Percentiles rank a stretch among this genome's conserved stretches.
Evolutionary conservation across 2,329 filamentous ascomycete species (phyloP).

Genomic region (Phyllosticta paracitricarpa): DNA sequence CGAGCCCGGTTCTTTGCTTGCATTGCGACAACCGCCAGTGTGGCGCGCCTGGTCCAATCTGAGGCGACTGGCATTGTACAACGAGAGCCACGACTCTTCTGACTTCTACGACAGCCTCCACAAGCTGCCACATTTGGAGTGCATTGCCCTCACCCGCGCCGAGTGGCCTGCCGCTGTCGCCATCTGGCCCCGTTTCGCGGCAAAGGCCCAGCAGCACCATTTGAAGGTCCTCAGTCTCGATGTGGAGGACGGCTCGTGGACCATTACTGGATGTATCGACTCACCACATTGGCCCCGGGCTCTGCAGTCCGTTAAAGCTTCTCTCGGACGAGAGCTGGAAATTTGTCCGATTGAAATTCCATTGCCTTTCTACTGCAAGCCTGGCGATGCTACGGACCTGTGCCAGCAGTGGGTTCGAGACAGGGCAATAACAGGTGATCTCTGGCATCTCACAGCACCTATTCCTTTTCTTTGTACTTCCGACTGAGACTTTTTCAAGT

Average conservation of each 20-base stretch:
- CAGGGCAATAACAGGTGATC: constrained; percentile 31
- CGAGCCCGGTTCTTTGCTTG: constrained; percentile 2
- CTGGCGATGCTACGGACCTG: constrained; percentile 20
- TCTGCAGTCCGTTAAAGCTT: constrained; percentile 27
- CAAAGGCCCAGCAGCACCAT: constrained; percentile 19
- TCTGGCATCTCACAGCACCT: constrained; percentile 13
- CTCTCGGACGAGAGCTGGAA: constrained; percentile 31
- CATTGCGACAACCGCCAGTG: constrained; percentile 21
- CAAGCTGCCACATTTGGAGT: constrained; percentile 28
- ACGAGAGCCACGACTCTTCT: constrained; percentile 28
- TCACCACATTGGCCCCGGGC: constrained; percentile 19
- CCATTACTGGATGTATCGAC: constrained; percentile 14
- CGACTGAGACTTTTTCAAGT: not conserved
- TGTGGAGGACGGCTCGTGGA: constrained; percentile 11
- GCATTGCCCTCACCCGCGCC: constrained; percentile 35
- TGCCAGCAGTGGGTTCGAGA: constrained; percentile 35
- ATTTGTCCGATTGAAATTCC: not conserved
- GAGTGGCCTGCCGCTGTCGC: constrained; percentile 17
- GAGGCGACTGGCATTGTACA: constrained; percentile 35
- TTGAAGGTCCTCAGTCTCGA: constrained; percentile 18
- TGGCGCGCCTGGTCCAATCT: constrained; percentile 38
- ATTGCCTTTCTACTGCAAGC: not conserved
- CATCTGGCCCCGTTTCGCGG: constrained; percentile 30
- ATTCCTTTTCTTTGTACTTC: not conserved
- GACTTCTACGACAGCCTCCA: constrained; percentile 23